Evolutionary conservation across 257 asterid species (phyloP).

Genomic region (Verbena officinalis): DNA sequence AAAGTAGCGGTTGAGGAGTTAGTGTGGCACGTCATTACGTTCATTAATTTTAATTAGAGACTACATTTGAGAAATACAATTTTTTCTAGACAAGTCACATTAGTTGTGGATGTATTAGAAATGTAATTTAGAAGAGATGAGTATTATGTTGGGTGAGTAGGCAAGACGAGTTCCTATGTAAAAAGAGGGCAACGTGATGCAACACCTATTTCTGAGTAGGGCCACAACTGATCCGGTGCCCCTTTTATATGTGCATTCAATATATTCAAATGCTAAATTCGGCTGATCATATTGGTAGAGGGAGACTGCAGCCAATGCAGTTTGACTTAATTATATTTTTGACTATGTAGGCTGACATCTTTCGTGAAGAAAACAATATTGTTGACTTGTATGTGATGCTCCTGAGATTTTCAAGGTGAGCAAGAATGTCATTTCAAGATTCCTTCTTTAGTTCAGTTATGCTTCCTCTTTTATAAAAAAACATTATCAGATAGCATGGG

Average conservation of each 20-base stretch:
- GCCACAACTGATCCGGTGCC: not conserved
- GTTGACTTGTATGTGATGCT: conserved; percentile 94
- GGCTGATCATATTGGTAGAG: conserved; percentile 7
- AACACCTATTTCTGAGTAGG: not conserved
- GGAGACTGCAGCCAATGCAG: conserved; percentile 10
- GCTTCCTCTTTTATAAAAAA: not conserved
- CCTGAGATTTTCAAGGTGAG: conserved; percentile 93
- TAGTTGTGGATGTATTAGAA: not conserved
- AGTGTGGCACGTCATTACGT: not conserved
- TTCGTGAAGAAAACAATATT: conserved; percentile 73
- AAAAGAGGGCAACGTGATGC: conserved; percentile 5
- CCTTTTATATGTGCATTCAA: conserved; percentile 11
- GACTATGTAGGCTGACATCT: conserved; percentile 79
- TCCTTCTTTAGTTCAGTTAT: conserved; percentile 23
- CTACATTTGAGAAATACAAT: too few relatives aligned
- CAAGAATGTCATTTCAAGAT: conserved; percentile 17
- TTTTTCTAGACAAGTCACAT: too few relatives aligned
- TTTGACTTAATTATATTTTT: conserved; percentile 25
- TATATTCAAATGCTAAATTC: not conserved
- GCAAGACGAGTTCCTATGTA: not conserved
- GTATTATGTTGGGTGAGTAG: not conserved
- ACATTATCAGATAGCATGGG: conserved; percentile 27
- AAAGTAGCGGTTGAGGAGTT: not conserved
- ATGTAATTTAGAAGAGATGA: not conserved
- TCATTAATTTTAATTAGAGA: too few relatives aligned